Conservation (phyloP, 768 basidiomycete species). For the Coprinopsis sp. region DNA sequence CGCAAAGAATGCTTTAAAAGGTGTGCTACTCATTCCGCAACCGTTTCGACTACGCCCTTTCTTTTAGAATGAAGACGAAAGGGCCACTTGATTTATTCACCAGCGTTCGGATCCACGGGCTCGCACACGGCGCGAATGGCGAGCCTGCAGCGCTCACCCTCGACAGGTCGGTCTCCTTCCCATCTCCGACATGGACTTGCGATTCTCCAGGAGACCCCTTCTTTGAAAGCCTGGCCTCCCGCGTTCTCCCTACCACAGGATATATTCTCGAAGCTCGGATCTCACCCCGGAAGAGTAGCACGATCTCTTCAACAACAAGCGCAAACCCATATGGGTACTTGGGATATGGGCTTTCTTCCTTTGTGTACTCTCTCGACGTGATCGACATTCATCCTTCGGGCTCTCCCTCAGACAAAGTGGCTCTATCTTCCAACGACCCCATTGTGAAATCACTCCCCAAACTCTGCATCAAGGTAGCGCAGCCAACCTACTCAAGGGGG, state of each 20-base stretch:
- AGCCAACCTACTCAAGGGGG: background rate
- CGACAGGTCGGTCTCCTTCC: background rate
- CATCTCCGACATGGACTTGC: background rate
- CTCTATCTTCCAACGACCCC: no score
- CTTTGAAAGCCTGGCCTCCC: background rate
- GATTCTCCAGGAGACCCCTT: background rate
- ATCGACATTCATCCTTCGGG: background rate
- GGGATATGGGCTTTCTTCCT: background rate
- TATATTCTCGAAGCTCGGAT: background rate
- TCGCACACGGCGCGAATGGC: background rate
- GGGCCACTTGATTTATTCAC: conserved; percentile 1
- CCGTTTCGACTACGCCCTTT: conserved; percentile 75
- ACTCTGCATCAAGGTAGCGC: background rate
- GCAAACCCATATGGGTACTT: no score
- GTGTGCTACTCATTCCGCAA: no score
- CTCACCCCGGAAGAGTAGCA: background rate
- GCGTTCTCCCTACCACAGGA: background rate
- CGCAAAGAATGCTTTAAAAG: no score
- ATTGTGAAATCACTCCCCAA: background rate
- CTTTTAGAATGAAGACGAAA: no score
- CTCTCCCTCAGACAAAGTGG: no score
- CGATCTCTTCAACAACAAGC: no score
- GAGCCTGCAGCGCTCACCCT: background rate
- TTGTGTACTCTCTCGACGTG: background rate
- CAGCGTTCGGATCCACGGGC: background rate